Base-by-base conservation (phyloP, 164 flowering plant genomes). In the Brasenia schreberi region DNA sequence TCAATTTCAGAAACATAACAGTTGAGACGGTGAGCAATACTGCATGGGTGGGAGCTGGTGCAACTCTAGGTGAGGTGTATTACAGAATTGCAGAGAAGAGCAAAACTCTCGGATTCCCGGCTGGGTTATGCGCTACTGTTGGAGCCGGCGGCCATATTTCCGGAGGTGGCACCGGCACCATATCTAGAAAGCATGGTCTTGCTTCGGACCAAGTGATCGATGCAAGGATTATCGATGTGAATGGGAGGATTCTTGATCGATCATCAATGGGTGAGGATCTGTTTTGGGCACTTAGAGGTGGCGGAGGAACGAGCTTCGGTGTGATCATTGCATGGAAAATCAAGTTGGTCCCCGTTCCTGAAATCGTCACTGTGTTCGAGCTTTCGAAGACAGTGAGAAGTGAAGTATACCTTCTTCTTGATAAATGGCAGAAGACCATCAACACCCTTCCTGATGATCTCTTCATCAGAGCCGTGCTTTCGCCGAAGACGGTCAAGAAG, bases 131-230 rank as follows among this genome's bases (percentile, higher is more conserved):
- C 43, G 18, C 66, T 58, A 69, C 71, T 9, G 71, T 69, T 5
- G 71, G 71, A n/a, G 43, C 42, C 19, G 71, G 71, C 16, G 71
- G 71, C 39, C 71, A 33, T 33, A 33, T 33, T 33, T 33, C 66
- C 42, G 80, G 80, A 7, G 80, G 80, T 23, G 80, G 80, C 10
- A 74, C 71, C 33, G 80, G 80, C 14, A 53, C 74, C 27, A 58
- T 77, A 42, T 74, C 77, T 0, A 71, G 80, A 49, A 77, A 77
- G 49, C 74, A 69, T 16, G 79, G 79, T 9, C 71, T 72, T 4
- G 78, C 78, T 1, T 70, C 78, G 5, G 78, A 76, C 23, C 72
- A 76, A 62, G 75, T 76, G 27, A 43, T 76, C 7, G 78, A 76
- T 45, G 78, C 75, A 5, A 12, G 72, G 4, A 62, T 76, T 0